These are phyloP conservation scores for Gloeopeniophorella convolvens DNA, from an alignment of 768 basidiomycete genomes.

Conservation along the genomic window DNA sequence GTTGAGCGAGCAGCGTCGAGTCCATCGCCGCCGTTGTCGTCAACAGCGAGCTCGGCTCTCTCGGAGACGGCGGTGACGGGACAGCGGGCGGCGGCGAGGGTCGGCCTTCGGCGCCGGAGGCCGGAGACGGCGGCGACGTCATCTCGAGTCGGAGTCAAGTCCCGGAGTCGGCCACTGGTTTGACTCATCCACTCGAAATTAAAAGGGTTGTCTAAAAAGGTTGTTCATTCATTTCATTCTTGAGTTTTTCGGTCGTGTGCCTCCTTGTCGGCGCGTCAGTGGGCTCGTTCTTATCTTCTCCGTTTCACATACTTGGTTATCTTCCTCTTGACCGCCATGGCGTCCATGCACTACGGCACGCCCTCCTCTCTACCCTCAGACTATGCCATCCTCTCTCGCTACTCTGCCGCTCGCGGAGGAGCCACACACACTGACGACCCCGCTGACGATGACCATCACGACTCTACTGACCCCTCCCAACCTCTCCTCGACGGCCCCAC, in stretches of 20 bases:
- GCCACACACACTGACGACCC: constrained; percentile 2
- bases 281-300: background rate
- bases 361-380: constrained; percentile 60
- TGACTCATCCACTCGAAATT: no score
- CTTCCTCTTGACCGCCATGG: constrained; percentile 26
- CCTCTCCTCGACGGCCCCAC: background rate
- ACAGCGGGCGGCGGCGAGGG: no score
- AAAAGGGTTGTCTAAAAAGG: no score
- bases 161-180: no score
- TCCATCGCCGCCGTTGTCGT: no score
- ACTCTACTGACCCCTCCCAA: background rate
- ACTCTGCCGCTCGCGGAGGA: constrained; percentile 27
- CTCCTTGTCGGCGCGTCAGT: background rate
- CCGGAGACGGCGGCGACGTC: no score
- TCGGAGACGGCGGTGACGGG: no score
- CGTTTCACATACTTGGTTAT: background rate
- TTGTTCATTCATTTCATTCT: no score
- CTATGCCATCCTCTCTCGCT: constrained; percentile 55
- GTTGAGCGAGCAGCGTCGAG: constrained; percentile 40
- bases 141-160: no score
- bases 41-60: no score
- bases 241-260: background rate
- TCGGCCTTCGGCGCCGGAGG: no score
- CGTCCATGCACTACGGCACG: constrained; percentile 43
- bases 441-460: constrained; percentile 2